phyloP scores from a whole-genome alignment of 148 eudicot species.

The Silene latifolia region DNA sequence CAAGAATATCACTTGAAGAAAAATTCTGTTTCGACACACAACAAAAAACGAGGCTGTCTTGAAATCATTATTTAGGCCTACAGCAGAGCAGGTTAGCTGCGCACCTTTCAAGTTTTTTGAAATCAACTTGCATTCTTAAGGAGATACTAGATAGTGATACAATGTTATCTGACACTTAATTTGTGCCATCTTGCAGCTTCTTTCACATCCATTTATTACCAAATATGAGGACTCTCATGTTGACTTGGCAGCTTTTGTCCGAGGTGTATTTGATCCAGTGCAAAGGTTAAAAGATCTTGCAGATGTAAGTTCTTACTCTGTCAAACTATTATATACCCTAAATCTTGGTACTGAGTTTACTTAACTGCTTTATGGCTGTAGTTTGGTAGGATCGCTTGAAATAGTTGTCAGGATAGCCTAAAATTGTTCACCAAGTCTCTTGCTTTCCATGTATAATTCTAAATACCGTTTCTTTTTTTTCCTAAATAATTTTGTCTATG shows the following conservation, averaged over 20 bases:
- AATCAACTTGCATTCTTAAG: not conserved
- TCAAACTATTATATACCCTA: not conserved
- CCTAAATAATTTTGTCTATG: constrained; percentile 27
- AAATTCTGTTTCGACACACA: no score
- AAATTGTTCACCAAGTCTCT: not conserved
- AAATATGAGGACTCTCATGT: constrained; percentile 62
- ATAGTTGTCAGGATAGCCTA: not conserved
- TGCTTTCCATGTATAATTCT: no score
- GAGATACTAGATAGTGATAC: not conserved
- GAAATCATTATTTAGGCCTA: no score
- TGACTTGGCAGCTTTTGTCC: constrained; percentile 72
- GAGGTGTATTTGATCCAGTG: constrained; percentile 71
- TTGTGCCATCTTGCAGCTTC: constrained; percentile 55
- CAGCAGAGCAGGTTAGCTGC: constrained; percentile 79
- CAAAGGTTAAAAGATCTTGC: constrained; percentile 89
- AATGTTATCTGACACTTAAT: constrained; percentile 2
- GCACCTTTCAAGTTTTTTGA: not conserved
- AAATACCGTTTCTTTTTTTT: no score
- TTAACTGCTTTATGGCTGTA: not conserved
- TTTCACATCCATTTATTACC: constrained; percentile 72
- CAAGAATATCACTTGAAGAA: no score
- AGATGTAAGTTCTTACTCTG: constrained; percentile 54
- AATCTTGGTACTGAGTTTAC: not conserved
- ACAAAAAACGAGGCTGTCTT: no score
- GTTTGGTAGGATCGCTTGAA: not conserved